phyloP scores from a whole-genome alignment of 306 rosid species.

The Alnus rubra region DNA sequence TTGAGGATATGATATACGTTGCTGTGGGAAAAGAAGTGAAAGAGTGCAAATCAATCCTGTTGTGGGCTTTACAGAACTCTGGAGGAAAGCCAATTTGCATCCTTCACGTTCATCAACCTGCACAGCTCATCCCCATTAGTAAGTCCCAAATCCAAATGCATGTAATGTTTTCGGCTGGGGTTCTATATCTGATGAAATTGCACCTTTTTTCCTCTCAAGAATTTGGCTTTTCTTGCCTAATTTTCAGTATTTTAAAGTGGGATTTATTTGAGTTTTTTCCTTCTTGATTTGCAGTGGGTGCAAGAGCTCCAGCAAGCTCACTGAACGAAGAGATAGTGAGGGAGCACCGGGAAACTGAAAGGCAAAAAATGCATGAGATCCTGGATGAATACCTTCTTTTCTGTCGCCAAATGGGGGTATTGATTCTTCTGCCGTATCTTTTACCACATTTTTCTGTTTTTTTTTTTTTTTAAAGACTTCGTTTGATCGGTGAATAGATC shows the following conservation, averaged over 20 bases:
- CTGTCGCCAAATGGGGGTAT: conserved; percentile 33
- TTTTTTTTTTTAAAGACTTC: not conserved
- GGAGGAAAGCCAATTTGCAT: conserved; percentile 73
- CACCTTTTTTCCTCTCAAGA: too few species aligned
- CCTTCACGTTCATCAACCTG: conserved; percentile 67
- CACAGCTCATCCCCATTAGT: conserved; percentile 69
- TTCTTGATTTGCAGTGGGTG: conserved; percentile 56
- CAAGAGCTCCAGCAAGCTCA: conserved; percentile 52
- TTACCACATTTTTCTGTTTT: not conserved
- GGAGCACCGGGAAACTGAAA: conserved; percentile 57
- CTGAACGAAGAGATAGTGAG: conserved; percentile 50
- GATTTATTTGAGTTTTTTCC: not conserved
- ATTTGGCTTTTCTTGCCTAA: too few species aligned
- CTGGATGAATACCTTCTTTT: conserved; percentile 55
- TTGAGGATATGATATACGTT: conserved; percentile 54
- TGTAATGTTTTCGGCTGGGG: too few species aligned
- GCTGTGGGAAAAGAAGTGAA: conserved; percentile 71
- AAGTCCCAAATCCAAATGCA: conserved; percentile 31
- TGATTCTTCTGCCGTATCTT: not conserved
- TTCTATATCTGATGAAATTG: too few species aligned
- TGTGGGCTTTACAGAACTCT: conserved; percentile 73
- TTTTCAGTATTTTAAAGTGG: not conserved
- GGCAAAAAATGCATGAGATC: conserved; percentile 54
- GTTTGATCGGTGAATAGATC: too few species aligned
- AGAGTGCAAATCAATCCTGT: conserved; percentile 52